Evolutionary conservation across 202 grass and related monocot species (phyloP).

Genomic region (Zoysia matrella): DNA sequence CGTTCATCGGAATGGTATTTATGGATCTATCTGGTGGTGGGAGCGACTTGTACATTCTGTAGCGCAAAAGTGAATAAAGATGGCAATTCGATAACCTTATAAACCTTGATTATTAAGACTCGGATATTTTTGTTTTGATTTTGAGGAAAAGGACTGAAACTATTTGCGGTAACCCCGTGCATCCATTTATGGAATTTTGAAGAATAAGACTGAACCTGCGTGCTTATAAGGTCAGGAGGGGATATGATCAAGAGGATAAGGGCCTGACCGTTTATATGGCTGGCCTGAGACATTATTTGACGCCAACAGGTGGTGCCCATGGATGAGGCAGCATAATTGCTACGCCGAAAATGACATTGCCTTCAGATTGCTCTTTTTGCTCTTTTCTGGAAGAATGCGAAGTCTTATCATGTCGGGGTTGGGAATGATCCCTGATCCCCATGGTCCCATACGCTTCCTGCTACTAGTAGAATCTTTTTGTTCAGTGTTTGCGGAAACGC

Average conservation of each 20-base stretch:
- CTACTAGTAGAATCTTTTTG: not conserved
- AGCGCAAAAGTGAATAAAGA: slow-evolving; percentile 20
- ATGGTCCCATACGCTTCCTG: not conserved
- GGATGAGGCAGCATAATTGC: slow-evolving; percentile 25
- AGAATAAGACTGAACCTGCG: too few relatives aligned
- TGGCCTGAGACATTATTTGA: slow-evolving; percentile 7
- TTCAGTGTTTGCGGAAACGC: not conserved
- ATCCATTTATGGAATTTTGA: not conserved
- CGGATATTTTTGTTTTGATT: not conserved
- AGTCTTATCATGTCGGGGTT: slow-evolving; percentile 7
- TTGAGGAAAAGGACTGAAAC: not conserved
- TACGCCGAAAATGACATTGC: slow-evolving; percentile 35
- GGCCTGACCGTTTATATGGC: slow-evolving; percentile 13
- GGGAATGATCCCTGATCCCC: not conserved
- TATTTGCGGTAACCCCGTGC: not conserved
- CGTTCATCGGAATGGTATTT: not conserved
- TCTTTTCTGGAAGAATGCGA: slow-evolving; percentile 5
- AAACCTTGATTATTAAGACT: not conserved
- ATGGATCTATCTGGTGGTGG: not conserved
- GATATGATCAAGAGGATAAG: slow-evolving; percentile 46
- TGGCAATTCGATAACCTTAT: not conserved
- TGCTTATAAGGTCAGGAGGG: not conserved
- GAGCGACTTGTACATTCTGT: not conserved
- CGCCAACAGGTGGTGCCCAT: slow-evolving; percentile 25
- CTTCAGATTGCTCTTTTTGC: slow-evolving; percentile 24